Base-by-base conservation (phyloP, 805 yeast genomes). In the Ogataea corticis region DNA sequence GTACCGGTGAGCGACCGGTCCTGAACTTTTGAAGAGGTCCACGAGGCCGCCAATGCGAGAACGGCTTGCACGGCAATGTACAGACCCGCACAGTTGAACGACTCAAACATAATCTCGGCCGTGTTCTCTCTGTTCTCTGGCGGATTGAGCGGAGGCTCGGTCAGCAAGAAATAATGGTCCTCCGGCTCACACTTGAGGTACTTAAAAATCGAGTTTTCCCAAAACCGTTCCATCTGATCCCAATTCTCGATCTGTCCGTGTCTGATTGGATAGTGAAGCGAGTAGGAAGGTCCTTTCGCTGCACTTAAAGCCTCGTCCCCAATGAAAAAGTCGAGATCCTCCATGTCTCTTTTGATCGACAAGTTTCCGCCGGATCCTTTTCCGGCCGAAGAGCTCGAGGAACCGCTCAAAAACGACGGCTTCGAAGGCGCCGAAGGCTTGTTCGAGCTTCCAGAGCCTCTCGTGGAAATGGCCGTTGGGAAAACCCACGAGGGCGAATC, bases 1-100 rank as follows among this genome's bases (percentile, higher is more conserved):
- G 98, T 94, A 68, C 99, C 99, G 7, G 99, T 94, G 57, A 94
- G 75, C 1, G 98, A 89, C 68, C 97, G 82, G 62, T 92, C 99
- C 49, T 83, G 84, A 25, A 90, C 98, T 65, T 94, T 94, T 14
- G 96, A 82, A 12, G 96, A 87, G 4, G 99, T 92, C 99, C 99
- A 94, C 7, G 97, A 89, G 1, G 99, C 99, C 6, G 99, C 99
- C 57, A 94, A 76, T 0, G 99, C 99, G 52, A 94, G 75, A 32
- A 94, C 99, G 0, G 99, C 99, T 72, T 94, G 99, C 13, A 94
- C 99, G 12, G 99, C 99, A 62, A 94, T 94, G 70, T 94, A 94
- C 50, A 94, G 75, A 49, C 99, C 99, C 14, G 98, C 98, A 71
- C 99, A 94, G 67, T 94, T 94, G 77, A 94, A 94, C 15, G 96